phyloP scores from a whole-genome alignment of 805 yeast species.

The Saturnispora mendoncae region DNA sequence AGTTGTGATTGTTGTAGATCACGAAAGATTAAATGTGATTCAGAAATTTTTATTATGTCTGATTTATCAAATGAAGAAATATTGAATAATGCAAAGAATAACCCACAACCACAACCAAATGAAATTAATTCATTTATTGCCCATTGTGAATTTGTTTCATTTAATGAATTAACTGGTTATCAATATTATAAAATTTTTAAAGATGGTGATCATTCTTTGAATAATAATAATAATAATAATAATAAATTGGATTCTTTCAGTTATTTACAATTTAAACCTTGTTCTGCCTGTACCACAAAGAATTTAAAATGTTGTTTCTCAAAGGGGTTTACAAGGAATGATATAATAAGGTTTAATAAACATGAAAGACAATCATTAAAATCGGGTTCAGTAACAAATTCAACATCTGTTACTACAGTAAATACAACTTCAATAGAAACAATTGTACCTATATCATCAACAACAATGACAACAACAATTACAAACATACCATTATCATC shows the following conservation, averaged over 20 bases:
- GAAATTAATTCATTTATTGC: slow-evolving; percentile 22
- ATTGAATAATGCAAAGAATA: not conserved
- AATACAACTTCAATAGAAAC: too few relatives aligned
- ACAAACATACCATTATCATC: slow-evolving; percentile 1
- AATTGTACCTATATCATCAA: not conserved
- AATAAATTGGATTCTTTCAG: slow-evolving; percentile 21
- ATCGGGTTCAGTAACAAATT: not conserved
- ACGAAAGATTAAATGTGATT: slow-evolving; percentile 67
- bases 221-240: slow-evolving; percentile 9
- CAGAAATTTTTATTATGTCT: slow-evolving; percentile 37
- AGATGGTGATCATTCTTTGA: slow-evolving; percentile 15
- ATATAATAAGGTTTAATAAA: slow-evolving; percentile 35
- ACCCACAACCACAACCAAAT: not conserved
- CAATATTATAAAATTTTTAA: slow-evolving; percentile 25
- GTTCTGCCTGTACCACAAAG: slow-evolving; percentile 46
- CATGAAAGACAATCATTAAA: slow-evolving; percentile 18
- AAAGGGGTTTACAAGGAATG: slow-evolving; percentile 60
- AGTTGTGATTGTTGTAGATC: slow-evolving; percentile 64
- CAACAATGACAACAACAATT: not conserved
- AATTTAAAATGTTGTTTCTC: slow-evolving; percentile 44
- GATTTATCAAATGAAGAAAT: slow-evolving; percentile 13
- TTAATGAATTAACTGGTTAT: slow-evolving; percentile 16
- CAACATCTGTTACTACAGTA: too few relatives aligned
- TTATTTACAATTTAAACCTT: slow-evolving; percentile 41
- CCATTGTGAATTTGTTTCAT: slow-evolving; percentile 24